These are phyloP conservation scores for Spencermartinsiella europaea DNA, from an alignment of 805 yeast genomes.

Conservation along the genomic window DNA sequence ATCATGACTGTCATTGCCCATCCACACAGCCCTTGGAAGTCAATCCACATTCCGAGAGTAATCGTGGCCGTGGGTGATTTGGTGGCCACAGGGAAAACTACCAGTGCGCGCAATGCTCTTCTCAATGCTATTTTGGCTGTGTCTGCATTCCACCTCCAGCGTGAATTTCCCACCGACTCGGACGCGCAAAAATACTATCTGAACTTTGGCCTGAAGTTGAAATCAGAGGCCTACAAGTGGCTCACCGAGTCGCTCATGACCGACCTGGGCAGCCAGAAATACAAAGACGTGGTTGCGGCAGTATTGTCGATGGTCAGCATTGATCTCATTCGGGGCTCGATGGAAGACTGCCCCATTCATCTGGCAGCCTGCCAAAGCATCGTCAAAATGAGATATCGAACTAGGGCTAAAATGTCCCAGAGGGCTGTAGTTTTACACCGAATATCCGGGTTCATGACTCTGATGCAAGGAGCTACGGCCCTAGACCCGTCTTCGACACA, in stretches of 20 bases:
- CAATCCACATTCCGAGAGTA: constrained; percentile 81
- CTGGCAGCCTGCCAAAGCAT: constrained; percentile 72
- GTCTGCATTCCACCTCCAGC: constrained; percentile 72
- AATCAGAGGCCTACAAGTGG: constrained; percentile 69
- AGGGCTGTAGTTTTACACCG: constrained; percentile 76
- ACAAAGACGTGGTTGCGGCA: constrained; percentile 79
- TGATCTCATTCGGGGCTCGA: constrained; percentile 86
- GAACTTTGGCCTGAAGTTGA: constrained; percentile 65
- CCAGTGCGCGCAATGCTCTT: constrained; percentile 70
- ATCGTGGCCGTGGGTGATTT: constrained; percentile 77
- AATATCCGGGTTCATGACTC: constrained; percentile 66
- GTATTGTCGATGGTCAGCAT: constrained; percentile 81
- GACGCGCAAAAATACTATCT: constrained; percentile 64
- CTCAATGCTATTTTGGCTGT: constrained; percentile 77
- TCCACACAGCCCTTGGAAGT: constrained; percentile 82
- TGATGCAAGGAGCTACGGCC: constrained; percentile 73
- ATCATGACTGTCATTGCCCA: constrained; percentile 66
- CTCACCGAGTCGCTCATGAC: constrained; percentile 50
- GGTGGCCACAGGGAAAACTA: constrained; percentile 65
- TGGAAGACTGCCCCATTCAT: constrained; percentile 77
- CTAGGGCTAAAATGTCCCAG: constrained; percentile 60
- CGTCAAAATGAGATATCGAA: constrained; percentile 61
- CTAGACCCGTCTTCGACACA: constrained; percentile 20
- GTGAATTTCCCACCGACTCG: constrained; percentile 63
- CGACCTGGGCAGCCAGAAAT: constrained; percentile 55